These are phyloP conservation scores for Mycena belliarum DNA, from an alignment of 768 basidiomycete genomes.

Conservation along the genomic window DNA sequence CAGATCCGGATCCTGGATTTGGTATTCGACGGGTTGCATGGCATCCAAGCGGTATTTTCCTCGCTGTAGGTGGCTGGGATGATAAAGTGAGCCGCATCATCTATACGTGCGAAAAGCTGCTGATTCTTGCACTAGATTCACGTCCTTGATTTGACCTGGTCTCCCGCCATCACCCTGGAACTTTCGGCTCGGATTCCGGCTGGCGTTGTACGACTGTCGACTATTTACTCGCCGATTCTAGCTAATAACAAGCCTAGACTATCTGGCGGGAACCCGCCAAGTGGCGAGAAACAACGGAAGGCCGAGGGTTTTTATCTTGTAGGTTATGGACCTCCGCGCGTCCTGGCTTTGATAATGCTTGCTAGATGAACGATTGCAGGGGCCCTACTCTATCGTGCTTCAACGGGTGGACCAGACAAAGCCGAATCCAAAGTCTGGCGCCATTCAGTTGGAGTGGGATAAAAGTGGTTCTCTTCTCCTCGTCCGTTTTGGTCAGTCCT, in stretches of 20 bases:
- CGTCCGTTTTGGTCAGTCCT: conserved; percentile 66
- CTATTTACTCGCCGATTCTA: conserved; percentile 5
- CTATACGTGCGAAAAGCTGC: background rate
- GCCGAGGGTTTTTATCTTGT: conserved; percentile 90
- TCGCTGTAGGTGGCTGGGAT: conserved; percentile 87
- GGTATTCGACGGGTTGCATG: conserved; percentile 79
- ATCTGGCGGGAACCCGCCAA: conserved; percentile 85
- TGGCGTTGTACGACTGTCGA: conserved; percentile 48
- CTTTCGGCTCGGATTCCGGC: conserved; percentile 56
- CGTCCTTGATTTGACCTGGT: conserved; percentile 80
- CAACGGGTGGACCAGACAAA: conserved; percentile 59
- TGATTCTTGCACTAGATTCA: conserved; percentile 53
- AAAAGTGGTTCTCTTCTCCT: conserved; percentile 71
- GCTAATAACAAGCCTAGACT: conserved; percentile 40
- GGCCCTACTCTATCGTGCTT: conserved; percentile 53
- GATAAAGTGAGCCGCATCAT: conserved; percentile 60
- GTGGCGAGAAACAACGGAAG: conserved; percentile 84
- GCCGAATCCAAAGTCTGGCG: conserved; percentile 65
- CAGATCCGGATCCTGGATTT: conserved; percentile 77
- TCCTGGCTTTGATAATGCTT: background rate
- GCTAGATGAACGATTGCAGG: conserved; percentile 65
- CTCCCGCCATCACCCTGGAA: conserved; percentile 62
- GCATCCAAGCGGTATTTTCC: conserved; percentile 84
- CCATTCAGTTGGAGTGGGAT: conserved; percentile 81
- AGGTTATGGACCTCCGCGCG: conserved; percentile 16